These are phyloP conservation scores for Phyllosticta citriasiana DNA, from an alignment of 2,329 filamentous ascomycete genomes.

Conservation along the genomic window DNA sequence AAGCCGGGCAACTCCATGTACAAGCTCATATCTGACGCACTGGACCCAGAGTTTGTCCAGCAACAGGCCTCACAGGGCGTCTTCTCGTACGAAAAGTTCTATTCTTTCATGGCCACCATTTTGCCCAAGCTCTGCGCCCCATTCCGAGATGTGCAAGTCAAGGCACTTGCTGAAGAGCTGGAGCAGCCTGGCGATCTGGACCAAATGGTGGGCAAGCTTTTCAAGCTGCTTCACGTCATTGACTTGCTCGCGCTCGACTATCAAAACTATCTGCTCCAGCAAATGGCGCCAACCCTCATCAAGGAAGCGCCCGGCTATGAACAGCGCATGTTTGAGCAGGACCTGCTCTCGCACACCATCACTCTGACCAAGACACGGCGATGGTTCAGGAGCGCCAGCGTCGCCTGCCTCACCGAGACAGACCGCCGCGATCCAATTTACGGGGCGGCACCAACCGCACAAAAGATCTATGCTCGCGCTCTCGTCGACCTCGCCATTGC, in stretches of 20 bases:
- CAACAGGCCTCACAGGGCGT: slow-evolving; percentile 59
- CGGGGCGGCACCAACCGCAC: slow-evolving; percentile 49
- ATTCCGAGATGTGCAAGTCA: slow-evolving; percentile 67
- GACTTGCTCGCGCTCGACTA: slow-evolving; percentile 73
- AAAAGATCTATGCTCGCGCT: slow-evolving; percentile 67
- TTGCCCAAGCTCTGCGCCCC: slow-evolving; percentile 73
- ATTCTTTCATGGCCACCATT: slow-evolving; percentile 62
- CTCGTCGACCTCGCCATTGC: slow-evolving; percentile 67
- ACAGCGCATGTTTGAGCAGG: slow-evolving; percentile 58
- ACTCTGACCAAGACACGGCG: slow-evolving; percentile 50
- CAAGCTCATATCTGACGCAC: slow-evolving; percentile 61
- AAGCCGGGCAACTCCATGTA: slow-evolving; percentile 64
- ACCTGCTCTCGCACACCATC: slow-evolving; percentile 47
- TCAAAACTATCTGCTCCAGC: slow-evolving; percentile 68
- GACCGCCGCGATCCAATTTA: slow-evolving; percentile 59
- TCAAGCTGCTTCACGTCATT: slow-evolving; percentile 65
- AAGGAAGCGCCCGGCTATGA: slow-evolving; percentile 65
- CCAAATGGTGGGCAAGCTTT: slow-evolving; percentile 64
- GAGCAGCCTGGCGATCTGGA: slow-evolving; percentile 38
- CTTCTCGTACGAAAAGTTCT: slow-evolving; percentile 76
- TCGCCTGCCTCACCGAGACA: slow-evolving; percentile 55
- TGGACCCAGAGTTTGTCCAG: slow-evolving; percentile 62
- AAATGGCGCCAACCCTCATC: slow-evolving; percentile 61
- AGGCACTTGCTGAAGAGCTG: slow-evolving; percentile 54
- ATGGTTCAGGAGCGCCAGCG: slow-evolving; percentile 56